phyloP scores from a whole-genome alignment of 495 filamentous ascomycete genomes.

The Xeromyces bisporus region DNA sequence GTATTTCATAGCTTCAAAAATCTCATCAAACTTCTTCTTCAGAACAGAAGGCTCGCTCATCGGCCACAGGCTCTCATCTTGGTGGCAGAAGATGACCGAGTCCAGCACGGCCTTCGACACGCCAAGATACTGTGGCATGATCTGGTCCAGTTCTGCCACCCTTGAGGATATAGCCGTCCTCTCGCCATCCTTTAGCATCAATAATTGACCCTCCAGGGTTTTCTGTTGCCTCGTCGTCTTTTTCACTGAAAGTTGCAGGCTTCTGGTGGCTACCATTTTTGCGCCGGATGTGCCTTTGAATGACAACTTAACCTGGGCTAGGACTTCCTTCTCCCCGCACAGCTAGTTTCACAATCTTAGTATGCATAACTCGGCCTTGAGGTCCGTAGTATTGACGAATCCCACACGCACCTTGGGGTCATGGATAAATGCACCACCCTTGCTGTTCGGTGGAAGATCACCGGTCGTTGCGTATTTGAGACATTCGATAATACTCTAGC shows the following conservation, averaged over 20 bases:
- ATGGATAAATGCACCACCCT: slow-evolving; percentile 88
- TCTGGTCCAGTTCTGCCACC: slow-evolving; percentile 60
- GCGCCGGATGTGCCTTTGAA: slow-evolving; percentile 62
- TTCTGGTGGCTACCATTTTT: slow-evolving; percentile 65
- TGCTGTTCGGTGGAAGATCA: slow-evolving; percentile 83
- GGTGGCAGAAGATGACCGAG: slow-evolving; percentile 94
- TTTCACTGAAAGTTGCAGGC: slow-evolving; percentile 71
- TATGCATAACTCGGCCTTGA: slow-evolving; percentile 1
- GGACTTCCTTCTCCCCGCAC: slow-evolving; percentile 74
- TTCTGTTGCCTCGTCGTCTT: slow-evolving; percentile 56
- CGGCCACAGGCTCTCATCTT: slow-evolving; percentile 95
- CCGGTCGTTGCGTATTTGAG: slow-evolving; percentile 97
- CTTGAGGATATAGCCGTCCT: slow-evolving; percentile 56
- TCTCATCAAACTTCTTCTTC: slow-evolving; percentile 92
- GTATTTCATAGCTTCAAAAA: slow-evolving; percentile 93
- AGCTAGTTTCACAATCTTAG: slow-evolving; percentile 29
- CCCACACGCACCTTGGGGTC: slow-evolving; percentile 55
- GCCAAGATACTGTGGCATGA: slow-evolving; percentile 75
- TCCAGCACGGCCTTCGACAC: slow-evolving; percentile 84
- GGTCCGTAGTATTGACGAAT: neutral
- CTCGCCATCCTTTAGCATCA: slow-evolving; percentile 68
- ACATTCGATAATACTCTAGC: slow-evolving; percentile 88
- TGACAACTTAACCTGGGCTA: slow-evolving; percentile 78
- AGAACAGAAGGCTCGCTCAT: slow-evolving; percentile 75
- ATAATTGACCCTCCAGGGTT: slow-evolving; percentile 61